Evolutionary conservation across 148 eudicot genomes (phyloP).

Genomic region (Suaeda aralocaspica): DNA sequence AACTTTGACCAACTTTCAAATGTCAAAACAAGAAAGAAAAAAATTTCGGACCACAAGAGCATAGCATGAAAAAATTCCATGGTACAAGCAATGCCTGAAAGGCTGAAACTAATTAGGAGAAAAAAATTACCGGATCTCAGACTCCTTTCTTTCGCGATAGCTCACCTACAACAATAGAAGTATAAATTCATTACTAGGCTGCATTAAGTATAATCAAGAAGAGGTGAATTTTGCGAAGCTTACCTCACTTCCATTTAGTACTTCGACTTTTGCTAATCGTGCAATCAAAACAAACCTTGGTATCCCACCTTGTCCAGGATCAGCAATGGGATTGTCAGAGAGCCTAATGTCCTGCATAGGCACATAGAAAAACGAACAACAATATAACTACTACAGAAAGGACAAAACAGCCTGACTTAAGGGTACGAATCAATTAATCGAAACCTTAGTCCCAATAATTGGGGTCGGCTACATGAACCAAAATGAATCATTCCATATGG

Average conservation of each 20-base stretch:
- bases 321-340: slow-evolving; percentile 77
- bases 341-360: slow-evolving; percentile 65
- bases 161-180: slow-evolving; percentile 50
- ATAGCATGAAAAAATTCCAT: background rate
- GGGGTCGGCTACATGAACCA: no score
- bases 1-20: background rate
- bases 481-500: no score
- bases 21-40: background rate
- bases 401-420: background rate
- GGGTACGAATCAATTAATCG: background rate
- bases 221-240: slow-evolving; percentile 3
- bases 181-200: slow-evolving; percentile 12
- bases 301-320: slow-evolving; percentile 73
- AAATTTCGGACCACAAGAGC: slow-evolving; percentile 4
- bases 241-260: slow-evolving; percentile 94
- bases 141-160: slow-evolving; percentile 80
- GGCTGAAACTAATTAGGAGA: background rate
- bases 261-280: slow-evolving; percentile 61
- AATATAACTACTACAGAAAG: background rate
- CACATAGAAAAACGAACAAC: slow-evolving; percentile 6
- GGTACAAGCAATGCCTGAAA: background rate
- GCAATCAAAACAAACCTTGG: slow-evolving; percentile 87
- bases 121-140: slow-evolving; percentile 79
- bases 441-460: no score
- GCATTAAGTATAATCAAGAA: slow-evolving; percentile 6